These are phyloP conservation scores for Naganishia albida DNA, from an alignment of 1,284 basidiomycete genomes.

Conservation along the genomic window DNA sequence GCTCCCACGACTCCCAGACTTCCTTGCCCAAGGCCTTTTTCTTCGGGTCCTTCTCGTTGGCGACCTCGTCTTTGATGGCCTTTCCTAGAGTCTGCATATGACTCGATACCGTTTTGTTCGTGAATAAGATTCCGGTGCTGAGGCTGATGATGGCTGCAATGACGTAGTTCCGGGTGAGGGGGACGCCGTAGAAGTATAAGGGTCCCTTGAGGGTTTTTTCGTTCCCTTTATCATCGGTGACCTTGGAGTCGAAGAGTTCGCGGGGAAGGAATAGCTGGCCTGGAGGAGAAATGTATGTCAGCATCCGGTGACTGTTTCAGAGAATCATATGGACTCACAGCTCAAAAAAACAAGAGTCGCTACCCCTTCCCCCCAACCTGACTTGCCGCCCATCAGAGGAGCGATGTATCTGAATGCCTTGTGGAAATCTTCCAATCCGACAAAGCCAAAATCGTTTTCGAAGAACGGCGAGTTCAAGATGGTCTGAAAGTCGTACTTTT, in stretches of 20 bases:
- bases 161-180: not conserved
- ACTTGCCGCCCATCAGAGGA: not conserved
- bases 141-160: constrained; percentile 10
- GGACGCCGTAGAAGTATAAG: not conserved
- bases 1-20: not conserved
- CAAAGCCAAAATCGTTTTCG: not conserved
- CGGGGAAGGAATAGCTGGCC: not conserved
- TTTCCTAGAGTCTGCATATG: not conserved
- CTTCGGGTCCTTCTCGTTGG: not conserved
- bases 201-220: not conserved
- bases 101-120: constrained; percentile 7
- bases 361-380: not conserved
- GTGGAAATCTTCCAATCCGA: not conserved
- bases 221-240: not conserved
- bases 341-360: not conserved
- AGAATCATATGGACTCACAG: not conserved
- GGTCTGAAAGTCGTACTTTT: not conserved
- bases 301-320: not conserved
- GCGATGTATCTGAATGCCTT: not conserved
- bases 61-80: not conserved
- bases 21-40: not conserved
- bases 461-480: not conserved
- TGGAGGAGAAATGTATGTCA: not conserved
- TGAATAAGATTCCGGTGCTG: not conserved
- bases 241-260: not conserved